Conservation (phyloP, 2,329 filamentous ascomycete species). For the Diaporthe sp. region DNA sequence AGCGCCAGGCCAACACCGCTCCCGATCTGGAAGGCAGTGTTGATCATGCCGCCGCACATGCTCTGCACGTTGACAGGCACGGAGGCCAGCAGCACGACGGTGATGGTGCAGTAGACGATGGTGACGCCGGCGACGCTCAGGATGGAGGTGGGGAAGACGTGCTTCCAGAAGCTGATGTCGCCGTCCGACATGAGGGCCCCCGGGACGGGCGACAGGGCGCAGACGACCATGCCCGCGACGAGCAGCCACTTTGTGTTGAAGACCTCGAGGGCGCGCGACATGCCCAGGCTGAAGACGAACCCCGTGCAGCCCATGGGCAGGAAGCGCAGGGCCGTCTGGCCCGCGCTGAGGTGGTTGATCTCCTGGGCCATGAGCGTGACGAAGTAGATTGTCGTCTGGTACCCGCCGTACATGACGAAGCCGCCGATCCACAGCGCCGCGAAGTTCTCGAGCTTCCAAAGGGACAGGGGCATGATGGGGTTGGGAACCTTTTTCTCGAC, state of each 20-base stretch:
- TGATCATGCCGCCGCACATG: slow-evolving; percentile 46
- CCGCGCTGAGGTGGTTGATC: slow-evolving; percentile 52
- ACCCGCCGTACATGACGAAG: slow-evolving; percentile 57
- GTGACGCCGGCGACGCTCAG: slow-evolving; percentile 55
- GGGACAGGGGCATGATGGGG: slow-evolving; percentile 58
- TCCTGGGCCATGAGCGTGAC: slow-evolving; percentile 56
- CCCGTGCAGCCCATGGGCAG: slow-evolving; percentile 56
- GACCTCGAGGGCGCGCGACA: slow-evolving; percentile 51
- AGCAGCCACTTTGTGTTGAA: slow-evolving; percentile 54
- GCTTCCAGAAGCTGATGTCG: slow-evolving; percentile 49
- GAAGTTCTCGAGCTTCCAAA: slow-evolving; percentile 61
- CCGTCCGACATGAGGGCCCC: slow-evolving; percentile 43
- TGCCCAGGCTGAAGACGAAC: slow-evolving; percentile 51
- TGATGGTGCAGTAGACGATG: slow-evolving; percentile 56
- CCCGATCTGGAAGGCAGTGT: slow-evolving; percentile 58
- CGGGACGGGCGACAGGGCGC: slow-evolving; percentile 53
- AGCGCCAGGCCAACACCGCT: slow-evolving; percentile 55
- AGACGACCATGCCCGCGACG: slow-evolving; percentile 49
- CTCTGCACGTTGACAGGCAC: slow-evolving; percentile 56
- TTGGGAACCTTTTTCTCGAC: slow-evolving; percentile 58
- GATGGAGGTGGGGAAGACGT: slow-evolving; percentile 53
- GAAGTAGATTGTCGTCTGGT: slow-evolving; percentile 57
- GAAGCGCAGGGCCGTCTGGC: slow-evolving; percentile 54
- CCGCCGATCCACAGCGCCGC: slow-evolving; percentile 59
- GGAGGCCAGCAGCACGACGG: slow-evolving; percentile 53